Evolutionary conservation across 169 alveolate genomes (phyloP).

Genomic region (Plasmodium billcollinsi): DNA sequence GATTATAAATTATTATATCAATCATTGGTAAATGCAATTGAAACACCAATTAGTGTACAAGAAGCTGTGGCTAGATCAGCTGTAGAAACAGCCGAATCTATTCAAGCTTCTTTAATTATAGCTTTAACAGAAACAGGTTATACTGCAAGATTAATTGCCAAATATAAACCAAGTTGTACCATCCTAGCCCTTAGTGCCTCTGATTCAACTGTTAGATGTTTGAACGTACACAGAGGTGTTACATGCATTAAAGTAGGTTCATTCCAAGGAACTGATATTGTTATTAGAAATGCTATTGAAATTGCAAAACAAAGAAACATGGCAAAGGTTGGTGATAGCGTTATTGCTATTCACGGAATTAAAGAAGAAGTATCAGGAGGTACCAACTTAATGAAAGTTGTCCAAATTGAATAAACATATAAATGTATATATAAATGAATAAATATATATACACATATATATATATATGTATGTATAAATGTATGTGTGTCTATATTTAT

Average conservation of each 20-base stretch:
- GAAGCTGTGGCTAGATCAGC: slow-evolving; percentile 94
- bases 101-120: slow-evolving; percentile 92
- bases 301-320: slow-evolving; percentile 94
- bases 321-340: slow-evolving; percentile 93
- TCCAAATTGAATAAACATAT: slow-evolving; percentile 78
- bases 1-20: slow-evolving; percentile 83
- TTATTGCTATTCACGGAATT: slow-evolving; percentile 95
- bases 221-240: slow-evolving; percentile 95
- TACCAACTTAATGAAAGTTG: slow-evolving; percentile 94
- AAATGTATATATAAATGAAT: not conserved
- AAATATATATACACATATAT: not conserved
- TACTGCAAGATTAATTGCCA: slow-evolving; percentile 96
- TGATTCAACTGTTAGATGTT: slow-evolving; percentile 92
- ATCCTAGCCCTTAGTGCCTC: slow-evolving; percentile 94
- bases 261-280: slow-evolving; percentile 91
- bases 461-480: not conserved
- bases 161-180: slow-evolving; percentile 95
- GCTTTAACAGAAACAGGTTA: slow-evolving; percentile 97
- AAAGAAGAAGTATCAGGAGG: slow-evolving; percentile 96
- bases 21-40: slow-evolving; percentile 79
- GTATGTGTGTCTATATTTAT: not conserved
- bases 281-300: slow-evolving; percentile 90
- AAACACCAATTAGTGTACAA: slow-evolving; percentile 86
- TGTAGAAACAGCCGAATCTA: slow-evolving; percentile 91
- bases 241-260: slow-evolving; percentile 93